phyloP scores from a whole-genome alignment of 1,284 basidiomycete genomes.

The Marasmius tenuissimus region DNA sequence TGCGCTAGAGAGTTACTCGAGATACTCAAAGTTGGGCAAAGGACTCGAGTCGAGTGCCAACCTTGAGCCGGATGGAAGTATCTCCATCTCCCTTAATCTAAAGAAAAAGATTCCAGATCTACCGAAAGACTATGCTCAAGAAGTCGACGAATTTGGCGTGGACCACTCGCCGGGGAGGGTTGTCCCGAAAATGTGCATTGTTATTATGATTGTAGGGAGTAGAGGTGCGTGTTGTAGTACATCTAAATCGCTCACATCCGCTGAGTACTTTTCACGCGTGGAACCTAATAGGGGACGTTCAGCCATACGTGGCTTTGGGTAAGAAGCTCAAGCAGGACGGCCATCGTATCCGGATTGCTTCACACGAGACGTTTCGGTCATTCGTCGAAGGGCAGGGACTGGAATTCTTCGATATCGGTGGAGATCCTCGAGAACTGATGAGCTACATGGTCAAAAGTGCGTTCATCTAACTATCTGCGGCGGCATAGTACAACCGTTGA shows the following conservation, averaged over 20 bases:
- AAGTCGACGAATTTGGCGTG: conserved; percentile 51
- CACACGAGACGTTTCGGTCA: conserved; percentile 60
- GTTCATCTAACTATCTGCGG: conserved; percentile 10
- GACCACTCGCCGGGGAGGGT: conserved; percentile 35
- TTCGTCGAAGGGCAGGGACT: conserved; percentile 54
- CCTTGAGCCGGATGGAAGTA: conserved; percentile 37
- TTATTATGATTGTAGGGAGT: conserved; percentile 67
- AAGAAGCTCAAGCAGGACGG: conserved; percentile 50
- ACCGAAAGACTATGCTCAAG: conserved; percentile 42
- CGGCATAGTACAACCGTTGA: neutral
- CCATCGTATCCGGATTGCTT: conserved; percentile 66
- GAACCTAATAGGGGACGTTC: conserved; percentile 60
- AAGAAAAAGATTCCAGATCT: conserved; percentile 50
- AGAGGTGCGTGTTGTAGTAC: conserved; percentile 40
- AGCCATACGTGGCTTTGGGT: conserved; percentile 70
- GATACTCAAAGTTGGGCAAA: conserved; percentile 29
- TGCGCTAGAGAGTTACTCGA: neutral
- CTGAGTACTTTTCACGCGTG: neutral
- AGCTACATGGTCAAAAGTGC: conserved; percentile 59
- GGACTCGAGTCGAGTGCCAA: conserved; percentile 37
- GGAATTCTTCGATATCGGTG: conserved; percentile 60
- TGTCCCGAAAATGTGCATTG: conserved; percentile 51
- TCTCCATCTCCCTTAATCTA: conserved; percentile 42
- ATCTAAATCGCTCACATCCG: neutral
- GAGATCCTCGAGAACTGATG: conserved; percentile 61